Evolutionary conservation across 1,139 yeast genomes (phyloP).

Genomic region (Lodderomyces jiufengensis): DNA sequence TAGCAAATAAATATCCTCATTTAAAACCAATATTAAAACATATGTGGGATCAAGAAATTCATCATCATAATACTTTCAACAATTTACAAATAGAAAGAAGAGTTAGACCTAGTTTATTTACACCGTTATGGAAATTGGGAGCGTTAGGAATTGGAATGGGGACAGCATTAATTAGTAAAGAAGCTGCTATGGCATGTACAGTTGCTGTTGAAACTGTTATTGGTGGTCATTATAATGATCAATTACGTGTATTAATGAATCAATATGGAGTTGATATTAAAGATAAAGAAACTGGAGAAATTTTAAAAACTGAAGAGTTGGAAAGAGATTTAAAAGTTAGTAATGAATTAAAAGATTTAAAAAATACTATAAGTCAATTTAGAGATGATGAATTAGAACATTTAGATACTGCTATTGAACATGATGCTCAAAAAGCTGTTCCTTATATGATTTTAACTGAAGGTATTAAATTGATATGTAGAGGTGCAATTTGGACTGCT

Average conservation of each 20-base stretch:
- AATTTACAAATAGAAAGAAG: slow-evolving; percentile 68
- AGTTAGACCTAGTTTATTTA: slow-evolving; percentile 84
- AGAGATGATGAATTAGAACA: slow-evolving; percentile 97
- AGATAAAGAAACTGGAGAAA: slow-evolving; percentile 41
- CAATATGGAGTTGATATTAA: slow-evolving; percentile 48
- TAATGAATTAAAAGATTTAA: slow-evolving; percentile 58
- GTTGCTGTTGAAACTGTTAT: slow-evolving; percentile 98
- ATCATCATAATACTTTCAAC: slow-evolving; percentile 85
- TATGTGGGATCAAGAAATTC: slow-evolving; percentile 98
- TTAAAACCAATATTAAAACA: slow-evolving; percentile 73
- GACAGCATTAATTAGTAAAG: slow-evolving; percentile 84
- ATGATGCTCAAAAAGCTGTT: slow-evolving; percentile 90
- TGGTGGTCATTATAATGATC: slow-evolving; percentile 93
- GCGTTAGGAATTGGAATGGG: slow-evolving; percentile 84
- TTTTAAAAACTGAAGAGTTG: slow-evolving; percentile 21
- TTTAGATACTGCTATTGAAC: slow-evolving; percentile 84
- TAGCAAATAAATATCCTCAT: slow-evolving; percentile 68
- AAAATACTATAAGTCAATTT: slow-evolving; percentile 62
- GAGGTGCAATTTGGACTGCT: slow-evolving; percentile 88
- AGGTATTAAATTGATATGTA: slow-evolving; percentile 76
- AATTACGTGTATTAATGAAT: slow-evolving; percentile 69
- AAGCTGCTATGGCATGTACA: slow-evolving; percentile 99
- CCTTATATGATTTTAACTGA: slow-evolving; percentile 90
- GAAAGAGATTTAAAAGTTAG: slow-evolving; percentile 30
- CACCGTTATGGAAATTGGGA: slow-evolving; percentile 92